Base-by-base conservation (phyloP, 768 basidiomycete genomes). In the Clavaria fumosa region DNA sequence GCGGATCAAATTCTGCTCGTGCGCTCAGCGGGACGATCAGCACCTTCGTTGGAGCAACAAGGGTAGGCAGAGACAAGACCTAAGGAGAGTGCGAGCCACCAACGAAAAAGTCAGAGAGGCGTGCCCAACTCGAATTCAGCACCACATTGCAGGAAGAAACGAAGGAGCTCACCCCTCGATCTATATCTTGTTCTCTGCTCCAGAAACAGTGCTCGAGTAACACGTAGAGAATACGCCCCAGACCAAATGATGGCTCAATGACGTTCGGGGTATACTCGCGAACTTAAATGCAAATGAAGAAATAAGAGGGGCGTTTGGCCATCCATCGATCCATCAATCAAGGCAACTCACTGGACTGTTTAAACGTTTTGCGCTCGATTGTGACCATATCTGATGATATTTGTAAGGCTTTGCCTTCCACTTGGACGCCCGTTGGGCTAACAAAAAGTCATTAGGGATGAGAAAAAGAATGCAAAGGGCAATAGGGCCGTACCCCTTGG, bases 201-300 rank as follows among this genome's bases (percentile, higher is more conserved):
- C 93, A 97, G 68, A 79, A 99, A 49, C 72, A 76, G 64, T 97
- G 95, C 57, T 99, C 95, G 23, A 99, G 75, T 36, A 97, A 67
- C 20, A 74, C 76, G 57, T 96, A 96, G 32, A 96, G 65, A 50
- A 97, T 95, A 38, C 93, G 88, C 38, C 93, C 93, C 47, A 97
- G 74, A 42, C 95, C 93, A 59, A 96, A 95, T 3, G 95, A 99
- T 17, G 95, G 91, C 56, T 96, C 93, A 55, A 97, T 93, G 57
- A 99, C 95, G 58, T 96, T 97, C 24, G 93, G 95, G 39, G 77
- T 88, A 60, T 71, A 95, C 60, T 96, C 91, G 46, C 93, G 85
- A 46, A 86, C 90, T 95, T 52, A 24, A 40, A 40, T 38, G 24
- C 23, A 18, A n/a, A n/a, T n/a, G n/a, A n/a, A n/a, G n/a, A n/a